These are phyloP conservation scores for Penicillium sp. DNA, from an alignment of 2,329 filamentous ascomycete species.

Conservation along the genomic window DNA sequence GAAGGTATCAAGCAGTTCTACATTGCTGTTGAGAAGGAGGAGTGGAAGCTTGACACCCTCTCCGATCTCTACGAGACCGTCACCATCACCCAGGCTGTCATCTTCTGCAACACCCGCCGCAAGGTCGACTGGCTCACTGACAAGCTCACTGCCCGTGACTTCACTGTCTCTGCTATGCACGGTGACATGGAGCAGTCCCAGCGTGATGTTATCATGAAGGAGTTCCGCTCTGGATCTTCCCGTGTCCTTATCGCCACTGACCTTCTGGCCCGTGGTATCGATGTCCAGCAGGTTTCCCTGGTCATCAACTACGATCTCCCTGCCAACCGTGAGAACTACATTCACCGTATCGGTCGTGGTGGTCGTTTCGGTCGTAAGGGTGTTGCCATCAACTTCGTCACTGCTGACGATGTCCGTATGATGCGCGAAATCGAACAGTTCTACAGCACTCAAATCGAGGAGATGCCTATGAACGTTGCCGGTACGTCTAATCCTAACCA, in stretches of 20 bases:
- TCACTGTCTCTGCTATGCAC: conserved; percentile 99
- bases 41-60: conserved; percentile 99
- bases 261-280: conserved; percentile 97
- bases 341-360: conserved; percentile 98
- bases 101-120: conserved; percentile 99
- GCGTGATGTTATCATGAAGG: conserved; percentile 99
- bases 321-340: conserved; percentile 99
- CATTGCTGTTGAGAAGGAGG: conserved; percentile 99
- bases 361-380: conserved; percentile 99
- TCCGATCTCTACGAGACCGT: conserved; percentile 99
- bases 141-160: conserved; percentile 97
- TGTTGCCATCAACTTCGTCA: conserved; percentile 99
- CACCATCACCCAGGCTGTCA: conserved; percentile 99
- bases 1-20: conserved; percentile 99
- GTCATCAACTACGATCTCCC: conserved; percentile 99
- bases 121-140: conserved; percentile 99
- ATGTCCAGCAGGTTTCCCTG: conserved; percentile 98
- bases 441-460: conserved; percentile 99
- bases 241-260: conserved; percentile 99
- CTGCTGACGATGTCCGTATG: conserved; percentile 98
- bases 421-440: conserved; percentile 99
- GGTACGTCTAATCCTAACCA: conserved; percentile 49
- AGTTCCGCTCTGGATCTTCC: conserved; percentile 98
- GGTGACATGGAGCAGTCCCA: conserved; percentile 98
- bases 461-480: conserved; percentile 97